phyloP scores from a whole-genome alignment of 1,284 basidiomycete genomes.

The Inonotus hispidus region DNA sequence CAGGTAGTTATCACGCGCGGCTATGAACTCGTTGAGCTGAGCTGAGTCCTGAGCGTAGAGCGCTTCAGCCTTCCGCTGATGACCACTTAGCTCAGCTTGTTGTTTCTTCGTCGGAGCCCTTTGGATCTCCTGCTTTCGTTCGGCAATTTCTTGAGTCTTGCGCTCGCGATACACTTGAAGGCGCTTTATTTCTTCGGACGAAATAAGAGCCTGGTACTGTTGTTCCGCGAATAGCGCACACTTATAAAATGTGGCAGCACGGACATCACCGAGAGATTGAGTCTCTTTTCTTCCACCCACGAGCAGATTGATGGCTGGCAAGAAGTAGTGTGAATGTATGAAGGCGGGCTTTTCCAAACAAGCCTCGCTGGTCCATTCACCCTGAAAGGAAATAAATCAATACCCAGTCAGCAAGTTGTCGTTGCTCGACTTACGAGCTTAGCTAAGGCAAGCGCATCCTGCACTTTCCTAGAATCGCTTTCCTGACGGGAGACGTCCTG shows the following conservation, averaged over 20 bases:
- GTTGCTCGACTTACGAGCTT: conserved; percentile 45
- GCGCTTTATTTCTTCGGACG: conserved; percentile 69
- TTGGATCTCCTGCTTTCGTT: conserved; percentile 39
- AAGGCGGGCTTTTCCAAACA: conserved; percentile 77
- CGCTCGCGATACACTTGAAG: conserved; percentile 72
- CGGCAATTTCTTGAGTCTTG: conserved; percentile 58
- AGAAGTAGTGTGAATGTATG: conserved; percentile 70
- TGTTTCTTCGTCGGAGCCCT: conserved; percentile 26
- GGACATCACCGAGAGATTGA: conserved; percentile 27
- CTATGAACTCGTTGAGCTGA: conserved; percentile 54
- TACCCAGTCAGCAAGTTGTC: conserved; percentile 3
- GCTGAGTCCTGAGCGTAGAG: conserved; percentile 54
- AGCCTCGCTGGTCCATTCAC: conserved; percentile 85
- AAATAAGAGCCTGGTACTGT: conserved; percentile 69
- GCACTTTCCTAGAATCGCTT: conserved; percentile 19
- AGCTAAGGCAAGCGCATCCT: conserved; percentile 49
- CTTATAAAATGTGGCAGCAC: conserved; percentile 71
- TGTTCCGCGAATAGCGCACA: conserved; percentile 87
- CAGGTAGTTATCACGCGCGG: conserved; percentile 62
- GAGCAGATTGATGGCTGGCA: conserved; percentile 49
- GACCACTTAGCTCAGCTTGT: conserved; percentile 25
- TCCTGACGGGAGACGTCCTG: conserved; percentile 10
- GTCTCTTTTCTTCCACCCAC: conserved; percentile 23
- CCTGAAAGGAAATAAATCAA: conserved; percentile 40
- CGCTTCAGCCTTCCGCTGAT: conserved; percentile 35